Evolutionary conservation across 2,329 filamentous ascomycete species (phyloP), one percentile per base, ranked within the genome.

Genomic region (Venturia effusa): DNA sequence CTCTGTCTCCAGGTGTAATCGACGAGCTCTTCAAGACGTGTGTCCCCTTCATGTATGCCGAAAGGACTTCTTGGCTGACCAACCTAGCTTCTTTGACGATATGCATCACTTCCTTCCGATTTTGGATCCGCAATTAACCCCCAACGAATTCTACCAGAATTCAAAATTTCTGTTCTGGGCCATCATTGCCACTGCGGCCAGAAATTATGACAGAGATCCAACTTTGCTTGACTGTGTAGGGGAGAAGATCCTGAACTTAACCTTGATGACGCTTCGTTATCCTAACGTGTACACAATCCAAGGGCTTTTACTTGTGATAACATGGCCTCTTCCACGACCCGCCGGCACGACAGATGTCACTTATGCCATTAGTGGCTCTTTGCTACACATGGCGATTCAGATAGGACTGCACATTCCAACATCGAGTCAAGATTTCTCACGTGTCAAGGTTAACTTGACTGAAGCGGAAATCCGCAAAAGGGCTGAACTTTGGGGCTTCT

Each of bases 351-450:
- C 72, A 0, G 75, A 78, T 61, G 65, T 73, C 27, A 71, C 70
- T 0, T 78, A 75, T 34, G 70, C 74, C 0, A 62, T 78, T 19
- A 71, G 70, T 41, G 76, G 74, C 0, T 69, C 74, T 61, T 64
- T 77, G 15, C 59, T 78, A n/a, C 75, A 78, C 60, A 70, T 76
- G 59, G 75, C 75, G 15, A 78, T 77, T 74, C 74, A 76, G 66
- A 74, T 77, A 60, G 76, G 76, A 0, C 67, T 77, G 8, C 76
- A 78, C 64, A 74, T 77, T 8, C 76, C 76, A 0, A 72, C 76
- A 67, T 74, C 75, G 3, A 75, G 74, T 63, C 75, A 78, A 62
- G 76, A 78, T 34, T 78, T 77, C 61, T 73, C 72, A 13, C 72
- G 71, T 43, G 69, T 70, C 17, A 74, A 71, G 45, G 41, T 65